Base-by-base conservation (phyloP, 352 stramenopile genomes). In the Plasmopara halstedii region DNA sequence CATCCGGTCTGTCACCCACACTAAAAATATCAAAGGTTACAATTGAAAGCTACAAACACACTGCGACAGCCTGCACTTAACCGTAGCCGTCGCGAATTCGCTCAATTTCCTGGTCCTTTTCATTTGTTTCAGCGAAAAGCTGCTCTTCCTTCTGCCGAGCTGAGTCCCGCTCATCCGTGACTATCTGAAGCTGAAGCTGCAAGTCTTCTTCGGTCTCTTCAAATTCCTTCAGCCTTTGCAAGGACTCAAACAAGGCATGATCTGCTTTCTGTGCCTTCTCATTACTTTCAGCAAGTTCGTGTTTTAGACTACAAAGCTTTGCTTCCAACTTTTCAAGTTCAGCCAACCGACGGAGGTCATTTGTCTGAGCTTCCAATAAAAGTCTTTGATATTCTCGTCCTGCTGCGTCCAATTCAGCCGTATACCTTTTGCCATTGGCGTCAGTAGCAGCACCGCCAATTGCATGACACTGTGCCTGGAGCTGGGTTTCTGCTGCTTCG, bases 61-160 rank as follows among this genome's bases (percentile, higher is more conserved):
- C 14, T 3, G 2, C 9, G 13, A 17, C 38, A 13, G n/a, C 7
- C 25, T 11, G 11, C 25, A 13, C 11, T 62, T 56, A 67, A 86
- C 81, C 78, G 34, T 93, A 93, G 23, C 81, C 81, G 39, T 93
- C 81, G 6, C 81, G 81, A 55, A 93, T 88, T 13, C 81, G 76
- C 49, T 90, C 81, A 32, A 93, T 93, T 38, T 93, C 81, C 51
- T 93, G 78, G 17, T 90, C 81, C 42, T 93, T 93, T 33, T 93
- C 81, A 31, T 85, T 86, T 33, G 80, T 87, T 45, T 93, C 81
- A 8, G 66, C 34, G 39, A 93, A 93, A 1, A 88, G 56, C 44
- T 88, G 72, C 46, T 93, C 81, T 62, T 93, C 81, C 42, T 93
- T 93, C 23, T 82, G 67, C 8, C 81, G 65, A 34, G 81, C 78